Evolutionary conservation across 2,329 filamentous ascomycete species (phyloP).

Genomic region (Pyrenochaeta sp.): DNA sequence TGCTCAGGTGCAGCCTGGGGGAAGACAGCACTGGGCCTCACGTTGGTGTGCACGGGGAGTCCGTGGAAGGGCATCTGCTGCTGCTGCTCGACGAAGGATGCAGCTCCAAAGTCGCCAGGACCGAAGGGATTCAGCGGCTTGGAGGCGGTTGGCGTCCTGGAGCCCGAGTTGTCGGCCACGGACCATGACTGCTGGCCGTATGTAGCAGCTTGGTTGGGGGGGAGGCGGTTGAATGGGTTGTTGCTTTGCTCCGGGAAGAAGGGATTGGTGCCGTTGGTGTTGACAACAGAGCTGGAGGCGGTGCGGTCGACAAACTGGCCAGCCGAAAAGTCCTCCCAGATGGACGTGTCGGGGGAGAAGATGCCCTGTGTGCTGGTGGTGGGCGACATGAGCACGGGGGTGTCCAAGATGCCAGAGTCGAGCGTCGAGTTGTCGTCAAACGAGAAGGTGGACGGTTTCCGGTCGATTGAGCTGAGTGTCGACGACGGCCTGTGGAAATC

Average conservation of each 20-base stretch:
- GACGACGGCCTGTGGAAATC: conserved; percentile 50
- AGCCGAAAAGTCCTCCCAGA: conserved; percentile 57
- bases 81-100: conserved; percentile 55
- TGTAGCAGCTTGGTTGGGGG: conserved; percentile 56
- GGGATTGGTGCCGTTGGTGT: conserved; percentile 56
- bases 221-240: conserved; percentile 72
- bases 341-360: conserved; percentile 62
- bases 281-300: conserved; percentile 47
- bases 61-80: conserved; percentile 48
- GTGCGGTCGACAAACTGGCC: conserved; percentile 50
- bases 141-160: conserved; percentile 76
- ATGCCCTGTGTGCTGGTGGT: conserved; percentile 58
- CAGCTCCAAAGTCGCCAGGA: conserved; percentile 58
- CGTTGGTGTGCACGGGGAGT: conserved; percentile 48
- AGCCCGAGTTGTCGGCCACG: conserved; percentile 69
- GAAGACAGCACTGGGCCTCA: conserved; percentile 61
- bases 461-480: conserved; percentile 46
- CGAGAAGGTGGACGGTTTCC: conserved; percentile 48
- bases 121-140: conserved; percentile 75
- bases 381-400: conserved; percentile 58
- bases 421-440: conserved; percentile 65
- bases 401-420: conserved; percentile 55
- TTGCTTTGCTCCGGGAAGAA: conserved; percentile 59
- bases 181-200: conserved; percentile 68
- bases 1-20: conserved; percentile 51